Conservation (phyloP, 2,329 filamentous ascomycete species). For the Ilyonectria destructans region DNA sequence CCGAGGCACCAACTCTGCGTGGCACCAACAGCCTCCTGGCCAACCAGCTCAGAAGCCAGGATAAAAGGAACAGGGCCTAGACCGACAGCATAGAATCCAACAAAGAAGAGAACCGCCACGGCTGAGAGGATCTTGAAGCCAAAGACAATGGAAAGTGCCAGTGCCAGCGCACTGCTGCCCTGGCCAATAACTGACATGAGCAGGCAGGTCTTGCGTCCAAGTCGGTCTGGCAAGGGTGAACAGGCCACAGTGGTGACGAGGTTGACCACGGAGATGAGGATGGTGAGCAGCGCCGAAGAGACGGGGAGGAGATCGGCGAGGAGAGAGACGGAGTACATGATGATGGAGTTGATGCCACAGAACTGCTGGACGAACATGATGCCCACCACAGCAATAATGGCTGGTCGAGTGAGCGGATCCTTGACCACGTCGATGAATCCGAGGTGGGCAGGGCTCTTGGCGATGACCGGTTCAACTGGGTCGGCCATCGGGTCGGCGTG, state of each 20-base stretch:
- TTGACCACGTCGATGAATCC: slow-evolving; percentile 77
- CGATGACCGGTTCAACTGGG: slow-evolving; percentile 17
- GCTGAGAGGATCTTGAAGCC: slow-evolving; percentile 84
- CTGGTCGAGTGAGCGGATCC: slow-evolving; percentile 79
- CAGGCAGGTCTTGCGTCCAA: slow-evolving; percentile 90
- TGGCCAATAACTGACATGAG: slow-evolving; percentile 89
- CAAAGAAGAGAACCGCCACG: slow-evolving; percentile 86
- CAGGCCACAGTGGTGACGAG: slow-evolving; percentile 86
- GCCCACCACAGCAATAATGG: slow-evolving; percentile 87
- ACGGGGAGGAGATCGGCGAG: slow-evolving; percentile 86
- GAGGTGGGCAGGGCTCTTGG: slow-evolving; percentile 58
- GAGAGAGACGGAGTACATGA: slow-evolving; percentile 98
- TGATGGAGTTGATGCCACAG: slow-evolving; percentile 95
- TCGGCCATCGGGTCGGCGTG: slow-evolving; percentile 51
- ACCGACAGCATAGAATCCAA: slow-evolving; percentile 90
- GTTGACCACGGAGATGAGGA: slow-evolving; percentile 90
- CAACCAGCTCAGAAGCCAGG: slow-evolving; percentile 91
- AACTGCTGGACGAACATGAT: slow-evolving; percentile 96
- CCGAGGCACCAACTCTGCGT: slow-evolving; percentile 91
- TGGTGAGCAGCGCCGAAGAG: slow-evolving; percentile 87
- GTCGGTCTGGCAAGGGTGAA: slow-evolving; percentile 87
- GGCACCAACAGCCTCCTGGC: slow-evolving; percentile 90
- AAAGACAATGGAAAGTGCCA: slow-evolving; percentile 86
- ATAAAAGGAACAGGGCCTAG: slow-evolving; percentile 97
- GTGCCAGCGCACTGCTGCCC: slow-evolving; percentile 81